phyloP scores from a whole-genome alignment of 805 yeast species.

The Lipomyces starkeyi region DNA sequence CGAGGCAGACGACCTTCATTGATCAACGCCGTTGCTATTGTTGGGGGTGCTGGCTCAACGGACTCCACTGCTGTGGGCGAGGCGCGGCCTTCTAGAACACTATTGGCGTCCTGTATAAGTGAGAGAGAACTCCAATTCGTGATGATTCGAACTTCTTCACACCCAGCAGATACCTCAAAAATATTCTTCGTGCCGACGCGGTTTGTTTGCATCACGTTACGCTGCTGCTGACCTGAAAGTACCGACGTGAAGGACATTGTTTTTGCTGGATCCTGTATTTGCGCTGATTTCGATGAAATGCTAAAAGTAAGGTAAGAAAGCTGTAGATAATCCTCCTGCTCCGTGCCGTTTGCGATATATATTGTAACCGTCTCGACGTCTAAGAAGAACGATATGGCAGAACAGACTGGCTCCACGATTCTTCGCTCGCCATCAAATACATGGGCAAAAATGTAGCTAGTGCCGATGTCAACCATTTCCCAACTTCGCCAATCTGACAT shows the following conservation, averaged over 20 bases:
- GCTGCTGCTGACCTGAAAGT: neutral
- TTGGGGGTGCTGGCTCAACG: neutral
- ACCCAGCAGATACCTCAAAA: constrained; percentile 17
- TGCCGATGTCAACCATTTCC: constrained; percentile 76
- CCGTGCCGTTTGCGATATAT: constrained; percentile 42
- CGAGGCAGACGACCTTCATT: neutral
- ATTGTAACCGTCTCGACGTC: constrained; percentile 46
- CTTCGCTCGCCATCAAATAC: constrained; percentile 52
- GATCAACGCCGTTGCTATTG: neutral
- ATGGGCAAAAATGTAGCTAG: constrained; percentile 59
- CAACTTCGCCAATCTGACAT: constrained; percentile 88
- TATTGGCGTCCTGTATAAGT: constrained; percentile 18
- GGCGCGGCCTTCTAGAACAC: constrained; percentile 7
- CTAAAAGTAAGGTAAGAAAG: constrained; percentile 45
- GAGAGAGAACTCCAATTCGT: constrained; percentile 21
- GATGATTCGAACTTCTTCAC: constrained; percentile 28
- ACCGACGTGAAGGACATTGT: constrained; percentile 2
- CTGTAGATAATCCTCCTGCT: constrained; percentile 46
- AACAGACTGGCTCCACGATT: constrained; percentile 21
- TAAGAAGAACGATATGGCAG: constrained; percentile 39
- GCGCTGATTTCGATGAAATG: constrained; percentile 4
- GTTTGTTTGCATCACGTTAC: neutral
- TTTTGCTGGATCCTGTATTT: neutral
- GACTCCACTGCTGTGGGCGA: neutral
- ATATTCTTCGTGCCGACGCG: neutral